These are phyloP conservation scores for Eimeria sp. DNA, from an alignment of 169 alveolate species.

Conservation along the genomic window DNA sequence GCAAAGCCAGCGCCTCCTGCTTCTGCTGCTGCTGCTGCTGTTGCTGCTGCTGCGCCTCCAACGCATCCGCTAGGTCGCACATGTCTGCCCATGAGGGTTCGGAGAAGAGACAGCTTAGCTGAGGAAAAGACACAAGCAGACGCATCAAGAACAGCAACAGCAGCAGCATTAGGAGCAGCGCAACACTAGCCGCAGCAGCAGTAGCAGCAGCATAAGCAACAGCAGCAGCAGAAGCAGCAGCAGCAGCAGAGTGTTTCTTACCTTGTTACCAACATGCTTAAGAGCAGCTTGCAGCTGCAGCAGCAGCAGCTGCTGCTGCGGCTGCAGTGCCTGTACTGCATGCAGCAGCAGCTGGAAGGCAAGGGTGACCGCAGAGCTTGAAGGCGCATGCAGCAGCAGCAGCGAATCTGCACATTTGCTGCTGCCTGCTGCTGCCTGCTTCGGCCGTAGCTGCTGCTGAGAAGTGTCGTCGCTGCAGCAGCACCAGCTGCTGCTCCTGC, in stretches of 20 bases:
- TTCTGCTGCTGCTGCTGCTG: constrained; percentile 54
- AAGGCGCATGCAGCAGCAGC: constrained; percentile 49
- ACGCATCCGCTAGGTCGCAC: not conserved
- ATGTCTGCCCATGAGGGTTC: constrained; percentile 19
- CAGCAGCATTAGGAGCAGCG: too few species aligned
- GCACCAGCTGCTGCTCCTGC: not conserved
- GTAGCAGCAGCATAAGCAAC: constrained; percentile 15
- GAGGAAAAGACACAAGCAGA: not conserved
- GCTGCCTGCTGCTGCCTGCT: not conserved
- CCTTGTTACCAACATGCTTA: not conserved
- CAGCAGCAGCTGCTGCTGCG: constrained; percentile 24
- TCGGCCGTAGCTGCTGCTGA: constrained; percentile 20
- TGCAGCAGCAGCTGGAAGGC: not conserved
- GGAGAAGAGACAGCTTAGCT: constrained; percentile 23
- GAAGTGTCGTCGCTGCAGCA: constrained; percentile 5
- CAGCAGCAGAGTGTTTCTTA: not conserved
- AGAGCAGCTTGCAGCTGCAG: constrained; percentile 2
- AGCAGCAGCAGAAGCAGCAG: constrained; percentile 1
- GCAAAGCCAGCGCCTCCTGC: not conserved
- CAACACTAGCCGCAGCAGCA: constrained; percentile 25
- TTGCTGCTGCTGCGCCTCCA: constrained; percentile 52
- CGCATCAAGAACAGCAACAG: not conserved
- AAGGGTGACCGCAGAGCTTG: not conserved
- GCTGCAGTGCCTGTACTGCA: constrained; percentile 4
- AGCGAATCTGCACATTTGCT: not conserved